These are phyloP conservation scores for Tolypocladium inflatum DNA, from an alignment of 2,329 filamentous ascomycete genomes.

Conservation along the genomic window DNA sequence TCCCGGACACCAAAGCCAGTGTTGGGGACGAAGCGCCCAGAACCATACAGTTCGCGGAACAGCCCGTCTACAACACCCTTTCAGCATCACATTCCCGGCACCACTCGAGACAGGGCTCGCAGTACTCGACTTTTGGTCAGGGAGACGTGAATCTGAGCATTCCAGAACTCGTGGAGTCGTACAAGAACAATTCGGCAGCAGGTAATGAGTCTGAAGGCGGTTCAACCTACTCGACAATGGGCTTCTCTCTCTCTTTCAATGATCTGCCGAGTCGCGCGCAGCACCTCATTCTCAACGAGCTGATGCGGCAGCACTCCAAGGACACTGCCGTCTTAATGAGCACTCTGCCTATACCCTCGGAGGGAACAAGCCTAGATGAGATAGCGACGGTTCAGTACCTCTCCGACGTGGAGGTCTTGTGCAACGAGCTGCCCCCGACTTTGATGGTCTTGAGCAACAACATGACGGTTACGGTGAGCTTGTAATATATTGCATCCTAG, in stretches of 20 bases:
- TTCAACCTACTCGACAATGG: conserved; percentile 46
- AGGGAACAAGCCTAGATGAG: conserved; percentile 65
- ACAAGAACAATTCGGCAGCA: conserved; percentile 15
- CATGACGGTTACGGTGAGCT: conserved; percentile 77
- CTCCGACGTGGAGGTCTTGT: conserved; percentile 69
- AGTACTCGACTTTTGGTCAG: conserved; percentile 16
- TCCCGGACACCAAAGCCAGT: conserved; percentile 50
- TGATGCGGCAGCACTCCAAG: conserved; percentile 59
- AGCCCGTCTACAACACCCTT: conserved; percentile 10
- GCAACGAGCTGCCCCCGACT: conserved; percentile 64
- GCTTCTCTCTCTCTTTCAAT: conserved; percentile 70
- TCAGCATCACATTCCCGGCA: conserved; percentile 21
- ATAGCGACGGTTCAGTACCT: conserved; percentile 64
- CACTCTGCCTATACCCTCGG: conserved; percentile 70
- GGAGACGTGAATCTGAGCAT: conserved; percentile 32
- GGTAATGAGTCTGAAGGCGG: conserved; percentile 20
- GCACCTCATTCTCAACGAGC: conserved; percentile 77
- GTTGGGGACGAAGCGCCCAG: conserved; percentile 44
- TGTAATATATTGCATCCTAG: conserved; percentile 29
- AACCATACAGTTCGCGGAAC: conserved; percentile 53
- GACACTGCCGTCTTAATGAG: conserved; percentile 74
- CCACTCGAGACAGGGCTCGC: conserved; percentile 28
- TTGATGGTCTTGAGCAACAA: conserved; percentile 78
- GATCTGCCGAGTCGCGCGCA: conserved; percentile 77
- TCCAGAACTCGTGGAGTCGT: conserved; percentile 32